Conservation (phyloP, 1,284 basidiomycete genomes). For the Vanrija sp. region DNA sequence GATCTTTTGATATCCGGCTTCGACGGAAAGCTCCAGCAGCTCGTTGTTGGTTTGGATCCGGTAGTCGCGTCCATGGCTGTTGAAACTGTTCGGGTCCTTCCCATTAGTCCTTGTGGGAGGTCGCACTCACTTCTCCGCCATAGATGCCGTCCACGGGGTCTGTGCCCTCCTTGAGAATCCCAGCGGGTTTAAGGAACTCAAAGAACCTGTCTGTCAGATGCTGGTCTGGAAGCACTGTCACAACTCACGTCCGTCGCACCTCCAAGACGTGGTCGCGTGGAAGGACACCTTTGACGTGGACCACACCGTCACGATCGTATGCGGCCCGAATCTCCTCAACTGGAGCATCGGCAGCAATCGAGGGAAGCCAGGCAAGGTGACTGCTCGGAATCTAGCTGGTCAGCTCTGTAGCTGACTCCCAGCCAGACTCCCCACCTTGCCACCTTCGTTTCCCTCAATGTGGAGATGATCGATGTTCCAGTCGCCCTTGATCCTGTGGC, state of each 20-base stretch:
- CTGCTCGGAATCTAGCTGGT: slow-evolving; percentile 9
- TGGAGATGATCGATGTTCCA: not conserved
- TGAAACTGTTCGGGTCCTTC: not conserved
- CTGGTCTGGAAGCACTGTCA: too few relatives aligned
- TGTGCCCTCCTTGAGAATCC: slow-evolving; percentile 12
- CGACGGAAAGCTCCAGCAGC: slow-evolving; percentile 4
- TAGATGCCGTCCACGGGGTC: slow-evolving; percentile 12
- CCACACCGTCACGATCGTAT: slow-evolving; percentile 18
- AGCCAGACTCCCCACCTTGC: slow-evolving; percentile 1
- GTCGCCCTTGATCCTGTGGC: too few relatives aligned
- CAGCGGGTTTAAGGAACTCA: slow-evolving; percentile 4
- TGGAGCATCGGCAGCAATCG: slow-evolving; percentile 11
- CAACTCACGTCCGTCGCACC: slow-evolving; percentile 2
- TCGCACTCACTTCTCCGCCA: slow-evolving; percentile 4
- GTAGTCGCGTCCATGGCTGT: not conserved
- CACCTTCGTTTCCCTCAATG: slow-evolving; percentile 18
- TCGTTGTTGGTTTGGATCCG: slow-evolving; percentile 8
- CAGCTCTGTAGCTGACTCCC: not conserved
- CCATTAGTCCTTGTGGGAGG: not conserved
- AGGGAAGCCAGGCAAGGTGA: slow-evolving; percentile 13
- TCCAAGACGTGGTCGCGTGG: slow-evolving; percentile 5
- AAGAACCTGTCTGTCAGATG: slow-evolving; percentile 6
- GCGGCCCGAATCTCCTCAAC: slow-evolving; percentile 9
- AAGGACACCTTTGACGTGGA: slow-evolving; percentile 14
- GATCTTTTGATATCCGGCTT: slow-evolving; percentile 4